Evolutionary conservation across 1,284 basidiomycete species (phyloP), one percentile per base, ranked within the genome.

Genomic region (Ganoderma multipileum): DNA sequence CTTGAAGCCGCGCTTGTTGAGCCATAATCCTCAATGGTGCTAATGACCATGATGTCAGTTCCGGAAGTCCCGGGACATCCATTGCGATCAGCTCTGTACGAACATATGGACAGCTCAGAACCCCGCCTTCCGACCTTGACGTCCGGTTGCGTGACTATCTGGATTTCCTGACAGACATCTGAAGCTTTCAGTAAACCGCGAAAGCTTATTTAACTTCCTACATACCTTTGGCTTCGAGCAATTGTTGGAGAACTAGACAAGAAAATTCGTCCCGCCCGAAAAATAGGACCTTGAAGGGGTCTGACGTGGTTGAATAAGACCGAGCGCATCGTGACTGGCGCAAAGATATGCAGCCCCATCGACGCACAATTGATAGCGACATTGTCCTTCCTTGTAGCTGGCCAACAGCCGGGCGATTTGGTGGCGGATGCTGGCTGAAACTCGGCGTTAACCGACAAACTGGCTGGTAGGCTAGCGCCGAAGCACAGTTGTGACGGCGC

Each of bases 201-300:
- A 12, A 26, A 2, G n/a, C 33, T 33, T 8, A 8, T 33, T 33
- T 33, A 1, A 3, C 33, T 33, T 1, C 8, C 33, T 33, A 47
- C 79, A 28, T 50, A 88, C 89, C 89, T 77, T 76, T 71, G 6
- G 87, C 86, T 41, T 79, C 73, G 69, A 88, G 80, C 2, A 93
- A 76, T 66, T 87, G 81, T 47, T 84, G 74, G 33, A 93, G 80
- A 1, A 92, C 87, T 16, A 80, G 74, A 74, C 89, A 90, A 1
- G 91, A 93, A 77, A 93, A 93, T 70, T 89, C 86, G 76, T 92
- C 91, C n/a, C 90, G 86, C 62, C 91, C 91, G 72, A 92, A 83
- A 77, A 91, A 92, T 7, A 93, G 82, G 61, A 93, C 83, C 30
- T 84, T 84, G 77, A 87, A 89, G 0, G 63, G 60, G 23, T 67